Conservation (phyloP, 208 protist genomes). For the Leishmania amazonensis region DNA sequence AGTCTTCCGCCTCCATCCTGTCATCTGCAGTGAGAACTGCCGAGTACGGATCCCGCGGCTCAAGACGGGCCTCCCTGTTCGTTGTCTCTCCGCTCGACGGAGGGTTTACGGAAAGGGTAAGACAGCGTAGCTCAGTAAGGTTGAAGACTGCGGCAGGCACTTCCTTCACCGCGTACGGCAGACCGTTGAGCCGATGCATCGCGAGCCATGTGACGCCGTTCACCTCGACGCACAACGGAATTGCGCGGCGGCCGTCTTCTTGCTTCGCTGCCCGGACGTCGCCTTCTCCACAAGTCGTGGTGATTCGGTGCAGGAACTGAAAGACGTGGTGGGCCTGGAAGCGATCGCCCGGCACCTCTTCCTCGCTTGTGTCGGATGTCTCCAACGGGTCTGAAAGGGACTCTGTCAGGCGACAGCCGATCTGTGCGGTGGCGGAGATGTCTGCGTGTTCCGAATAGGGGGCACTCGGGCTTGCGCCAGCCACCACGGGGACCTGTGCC, state of each 20-base stretch:
- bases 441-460: neutral
- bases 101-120: slow-evolving; percentile 13
- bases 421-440: neutral
- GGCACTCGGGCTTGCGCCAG: neutral
- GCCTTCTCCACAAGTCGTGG: neutral
- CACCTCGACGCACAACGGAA: slow-evolving; percentile 38
- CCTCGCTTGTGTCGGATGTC: slow-evolving; percentile 13
- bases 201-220: slow-evolving; percentile 73
- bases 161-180: slow-evolving; percentile 74
- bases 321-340: slow-evolving; percentile 64
- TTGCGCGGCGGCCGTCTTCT: neutral
- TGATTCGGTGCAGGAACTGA: slow-evolving; percentile 55
- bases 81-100: too few species aligned
- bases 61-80: neutral
- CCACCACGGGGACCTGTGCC: neutral
- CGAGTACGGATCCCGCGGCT: neutral
- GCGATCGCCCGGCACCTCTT: slow-evolving; percentile 48
- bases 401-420: neutral
- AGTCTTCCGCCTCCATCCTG: slow-evolving; percentile 30
- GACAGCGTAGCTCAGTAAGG: slow-evolving; percentile 15
- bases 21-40: slow-evolving; percentile 4
- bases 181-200: slow-evolving; percentile 47
- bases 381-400: slow-evolving; percentile 7
- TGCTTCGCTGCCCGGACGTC: slow-evolving; percentile 12
- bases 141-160: slow-evolving; percentile 33